Base-by-base conservation (phyloP, 1,139 yeast genomes). In the Suhomyces anneliseae region DNA sequence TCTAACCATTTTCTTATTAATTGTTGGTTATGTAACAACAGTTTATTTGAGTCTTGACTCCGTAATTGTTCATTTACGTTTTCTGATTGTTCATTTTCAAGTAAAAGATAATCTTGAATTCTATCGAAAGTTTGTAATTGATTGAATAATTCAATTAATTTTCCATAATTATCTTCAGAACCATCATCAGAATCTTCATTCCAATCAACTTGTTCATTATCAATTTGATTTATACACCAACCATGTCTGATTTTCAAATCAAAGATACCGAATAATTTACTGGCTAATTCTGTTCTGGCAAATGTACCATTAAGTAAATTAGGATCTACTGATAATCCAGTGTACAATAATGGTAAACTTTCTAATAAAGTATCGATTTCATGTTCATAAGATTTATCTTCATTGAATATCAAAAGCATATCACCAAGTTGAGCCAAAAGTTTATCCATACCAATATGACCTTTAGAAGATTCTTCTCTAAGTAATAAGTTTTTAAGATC, bases 241-340 rank as follows among this genome's bases (percentile, higher is more conserved):
- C 83, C 86, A 58, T 81, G 86, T 29, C 66, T 67, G 44, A 81
- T 63, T 32, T 64, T 59, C 32, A 81, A 49, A 9, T 64, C 72
- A 50, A 81, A 78, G 3, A 73, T 54, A 1, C 59, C 56, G 50
- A 81, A 72, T 19, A 81, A 57, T 40, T 57, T 62, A 43, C 64
- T 60, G 2, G 74, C 68, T 48, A 66, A 64, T 34, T 69, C 72
- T 36, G 60, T 57, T 6, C 68, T 64, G n/a, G 75, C 78, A 55
- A 87, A 86, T 0, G 76, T 65, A 1, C 93, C 93, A 55, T 81
- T 78, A 12, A 59, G 50, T 54, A 92, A 80, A 40, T 78, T 72
- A 0, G 96, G 92, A 57, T 90, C 83, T 10, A 90, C 84, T 42
- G 82, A 78, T 40, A 90, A 70, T 0, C 97, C 97, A 0, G 85